Evolutionary conservation across 495 filamentous ascomycete genomes (phyloP), one percentile per base, ranked within the genome.

Genomic region (Xylaria intraflava): DNA sequence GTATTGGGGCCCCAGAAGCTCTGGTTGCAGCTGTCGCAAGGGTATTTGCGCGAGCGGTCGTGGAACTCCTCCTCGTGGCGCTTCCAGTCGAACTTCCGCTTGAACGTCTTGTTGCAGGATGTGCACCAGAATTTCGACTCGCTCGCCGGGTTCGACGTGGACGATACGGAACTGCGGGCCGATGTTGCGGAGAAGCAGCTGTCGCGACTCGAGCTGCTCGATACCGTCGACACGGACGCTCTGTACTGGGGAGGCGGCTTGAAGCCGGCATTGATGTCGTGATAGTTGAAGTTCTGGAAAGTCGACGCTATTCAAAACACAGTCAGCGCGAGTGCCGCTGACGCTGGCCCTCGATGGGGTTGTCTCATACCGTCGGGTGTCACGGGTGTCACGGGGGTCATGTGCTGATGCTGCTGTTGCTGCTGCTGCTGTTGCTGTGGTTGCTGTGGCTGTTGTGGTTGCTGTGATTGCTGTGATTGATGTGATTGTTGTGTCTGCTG

Each of bases 81-180:
- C 66, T 76, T 78, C 74, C 74, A 78, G 62, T 76, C 74, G 52
- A 75, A 75, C 60, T 78, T 78, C 50, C 73, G 66, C 59, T 76
- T 74, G 44, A 78, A 75, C 16, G 66, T 74, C 50, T 73, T 73
- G 41, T 75, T 70, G 58, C 74, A 78, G 44, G 72, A 76, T 31
- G 72, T 78, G 61, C 74, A 78, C 74, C 73, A 76, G 62, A 74
- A 78, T 33, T 70, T 70, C 30, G 62, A 58, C 6, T 67, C 64
- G 17, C 49, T 55, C 27, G 56, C 23, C 10, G 56, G 51, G 24
- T 49, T 49, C 20, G 64, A 48, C 11, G 59, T 63, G 56, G 63
- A 61, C 31, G 70, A 76, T 48, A 73, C 62, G 19, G 74, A 74
- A 17, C 70, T 61, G 27, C 68, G 60, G 12, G 61, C 56, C 24